Evolutionary conservation across 2,329 filamentous ascomycete species (phyloP).

Genomic region (Zasmidium angulare): DNA sequence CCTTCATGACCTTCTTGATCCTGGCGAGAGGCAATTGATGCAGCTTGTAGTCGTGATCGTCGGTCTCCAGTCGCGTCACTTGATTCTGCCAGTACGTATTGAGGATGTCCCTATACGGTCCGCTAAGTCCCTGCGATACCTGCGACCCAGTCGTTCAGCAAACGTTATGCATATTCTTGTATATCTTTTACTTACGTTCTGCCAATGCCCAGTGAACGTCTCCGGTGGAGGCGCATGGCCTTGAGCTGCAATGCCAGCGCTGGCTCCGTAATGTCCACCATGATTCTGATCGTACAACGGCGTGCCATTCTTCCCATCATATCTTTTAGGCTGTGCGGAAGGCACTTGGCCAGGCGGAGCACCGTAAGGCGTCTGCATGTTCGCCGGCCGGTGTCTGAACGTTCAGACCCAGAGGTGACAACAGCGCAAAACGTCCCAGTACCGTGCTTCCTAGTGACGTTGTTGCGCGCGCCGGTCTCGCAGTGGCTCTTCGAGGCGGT

Average conservation of each 20-base stretch:
- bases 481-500: background rate
- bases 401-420: background rate
- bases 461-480: constrained; percentile 1
- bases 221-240: constrained; percentile 86
- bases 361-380: constrained; percentile 34
- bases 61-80: constrained; percentile 90
- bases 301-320: constrained; percentile 52
- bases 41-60: constrained; percentile 97
- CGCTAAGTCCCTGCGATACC: constrained; percentile 93
- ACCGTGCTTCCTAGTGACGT: constrained; percentile 1
- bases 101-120: constrained; percentile 92
- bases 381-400: background rate
- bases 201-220: constrained; percentile 91
- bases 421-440: constrained; percentile 3
- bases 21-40: constrained; percentile 95
- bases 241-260: constrained; percentile 73
- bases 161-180: constrained; percentile 6
- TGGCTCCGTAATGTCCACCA: constrained; percentile 51
- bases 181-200: constrained; percentile 67
- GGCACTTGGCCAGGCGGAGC: constrained; percentile 29
- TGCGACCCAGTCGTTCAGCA: constrained; percentile 38
- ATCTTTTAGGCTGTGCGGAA: constrained; percentile 42
- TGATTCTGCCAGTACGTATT: constrained; percentile 99
- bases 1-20: constrained; percentile 99
- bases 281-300: constrained; percentile 48